Base-by-base conservation (phyloP, 1,284 basidiomycete species). In the Ceraceosorus guamensis region DNA sequence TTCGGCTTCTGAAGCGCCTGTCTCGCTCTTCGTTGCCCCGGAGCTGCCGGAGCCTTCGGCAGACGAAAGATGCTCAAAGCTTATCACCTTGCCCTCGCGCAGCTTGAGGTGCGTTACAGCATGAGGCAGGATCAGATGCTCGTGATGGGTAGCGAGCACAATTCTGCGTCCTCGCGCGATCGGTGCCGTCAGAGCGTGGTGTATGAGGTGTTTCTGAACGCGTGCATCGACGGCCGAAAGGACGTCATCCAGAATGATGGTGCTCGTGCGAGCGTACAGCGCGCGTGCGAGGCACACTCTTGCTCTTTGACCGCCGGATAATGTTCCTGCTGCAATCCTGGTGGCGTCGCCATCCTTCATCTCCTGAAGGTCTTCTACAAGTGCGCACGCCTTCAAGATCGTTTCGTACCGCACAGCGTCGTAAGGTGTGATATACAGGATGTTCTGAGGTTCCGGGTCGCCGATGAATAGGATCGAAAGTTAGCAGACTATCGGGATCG, bases 91-190 rank as follows among this genome's bases (percentile, higher is more conserved):
- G 11, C 58, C 54, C 1, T 31, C 56, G 0, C 75, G 31, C 73
- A 77, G 63, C 34, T 56, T 60, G 18, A 69, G 58, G 16, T 72
- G 62, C 4, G 59, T 57, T 1, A 58, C 58, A 11, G 59, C 56
- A 16, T 54, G 44, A 5, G 59, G 54, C 24, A 59, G 46, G 10
- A 73, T 63, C 2, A 66, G 48, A n/a, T 60, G 55, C 10, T 68
- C 60, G 30, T 72, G 67, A 53, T 90, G 88, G 0, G 87, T 88
- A 33, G 87, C 87, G 11, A 90, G 79, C 18, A 90, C 79, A n/a
- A 87, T 79, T 0, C 87, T 88, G 46, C 84, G 81, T 37, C 79
- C 76, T 0, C 81, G 79, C 0, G 69, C 53, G 7, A 74, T 53
- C 5, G 61, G 59, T 2, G 70, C 70, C 16, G 46, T 53, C 0